Conservation (phyloP, 768 basidiomycete genomes). For the Lyophyllum shimeji region DNA sequence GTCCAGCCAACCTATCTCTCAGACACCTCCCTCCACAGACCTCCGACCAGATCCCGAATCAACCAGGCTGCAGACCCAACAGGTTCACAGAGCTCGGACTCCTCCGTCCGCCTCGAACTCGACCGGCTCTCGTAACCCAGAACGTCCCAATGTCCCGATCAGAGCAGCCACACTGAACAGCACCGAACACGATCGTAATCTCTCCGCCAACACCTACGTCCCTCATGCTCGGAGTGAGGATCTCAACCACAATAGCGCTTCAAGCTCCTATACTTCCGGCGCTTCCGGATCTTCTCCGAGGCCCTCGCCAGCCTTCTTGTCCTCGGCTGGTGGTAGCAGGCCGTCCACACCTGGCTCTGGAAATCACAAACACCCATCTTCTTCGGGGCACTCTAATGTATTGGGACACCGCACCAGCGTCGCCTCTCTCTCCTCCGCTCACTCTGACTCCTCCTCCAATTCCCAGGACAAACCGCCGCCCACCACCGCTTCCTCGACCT, state of each 20-base stretch:
- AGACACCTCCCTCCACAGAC: conserved; percentile 20
- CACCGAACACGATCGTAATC: conserved; percentile 53
- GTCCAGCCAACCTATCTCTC: conserved; percentile 28
- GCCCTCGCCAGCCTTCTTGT: conserved; percentile 46
- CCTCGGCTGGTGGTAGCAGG: conserved; percentile 44
- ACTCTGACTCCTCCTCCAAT: conserved; percentile 50
- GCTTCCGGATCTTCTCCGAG: conserved; percentile 38
- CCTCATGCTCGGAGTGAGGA: conserved; percentile 71
- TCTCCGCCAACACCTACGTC: conserved; percentile 32
- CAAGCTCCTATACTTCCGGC: conserved; percentile 24
- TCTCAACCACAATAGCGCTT: conserved; percentile 52
- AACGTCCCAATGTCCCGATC: conserved; percentile 55
- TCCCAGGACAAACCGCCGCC: conserved; percentile 44
- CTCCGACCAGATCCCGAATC: conserved; percentile 26
- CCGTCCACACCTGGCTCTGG: conserved; percentile 58
- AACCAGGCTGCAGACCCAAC: conserved; percentile 18
- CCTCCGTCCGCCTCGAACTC: conserved; percentile 29
- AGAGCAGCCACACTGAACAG: conserved; percentile 65
- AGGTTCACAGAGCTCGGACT: conserved; percentile 25
- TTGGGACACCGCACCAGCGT: conserved; percentile 45
- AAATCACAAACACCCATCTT: conserved; percentile 48
- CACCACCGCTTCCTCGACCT: conserved; percentile 56
- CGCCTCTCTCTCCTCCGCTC: conserved; percentile 52
- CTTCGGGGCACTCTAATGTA: conserved; percentile 53
- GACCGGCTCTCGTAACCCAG: conserved; percentile 38